Evolutionary conservation across 1,284 basidiomycete species (phyloP), one percentile per base, ranked within the genome.

Genomic region (Trichosporon faecale): DNA sequence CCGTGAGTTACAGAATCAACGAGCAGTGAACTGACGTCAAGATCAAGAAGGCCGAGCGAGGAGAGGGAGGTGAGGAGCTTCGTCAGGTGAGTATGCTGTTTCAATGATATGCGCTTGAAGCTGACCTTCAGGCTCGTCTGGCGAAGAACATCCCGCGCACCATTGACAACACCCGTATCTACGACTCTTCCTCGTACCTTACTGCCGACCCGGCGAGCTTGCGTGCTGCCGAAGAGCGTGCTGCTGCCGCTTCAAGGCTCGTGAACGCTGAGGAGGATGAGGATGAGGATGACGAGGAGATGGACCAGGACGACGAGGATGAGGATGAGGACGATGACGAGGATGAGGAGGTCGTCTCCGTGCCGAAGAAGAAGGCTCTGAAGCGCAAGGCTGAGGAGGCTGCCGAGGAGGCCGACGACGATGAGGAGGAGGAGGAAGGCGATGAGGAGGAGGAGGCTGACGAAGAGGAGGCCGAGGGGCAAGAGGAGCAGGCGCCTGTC

Each of bases 101-200:
- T 8, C 21, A 23, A 40, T 12, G 23, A 16, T 14, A 55, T 44
- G 3, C 11, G 40, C 33, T 8, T n/a, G 21, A n/a, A 52, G 49
- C 69, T 72, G 57, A 68, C 33, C 18, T n/a, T 57, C 65, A 94
- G 93, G 91, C 90, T 88, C 89, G 94, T 71, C 84, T 93, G 46
- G 87, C 88, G 6, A 88, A 91, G 77, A 97, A 98, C 85, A 86
- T 95, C 23, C 94, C 96, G 0, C 88, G 89, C 52, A 99, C 96
- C 0, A 89, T 98, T 44, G 96, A 99, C 80, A 98, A 98, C 82
- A 92, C 90, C 66, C 89, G 95, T 72, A 90, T 95, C 81, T 93
- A 89, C 81, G 94, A 97, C 76, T 91, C 93, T 3, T 78, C 73
- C 7, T 93, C 92, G 46, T 91, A 91, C 77, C 85, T 93, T 66